phyloP scores from a whole-genome alignment of 1,284 basidiomycete species.

The Trichosporon asahii region DNA sequence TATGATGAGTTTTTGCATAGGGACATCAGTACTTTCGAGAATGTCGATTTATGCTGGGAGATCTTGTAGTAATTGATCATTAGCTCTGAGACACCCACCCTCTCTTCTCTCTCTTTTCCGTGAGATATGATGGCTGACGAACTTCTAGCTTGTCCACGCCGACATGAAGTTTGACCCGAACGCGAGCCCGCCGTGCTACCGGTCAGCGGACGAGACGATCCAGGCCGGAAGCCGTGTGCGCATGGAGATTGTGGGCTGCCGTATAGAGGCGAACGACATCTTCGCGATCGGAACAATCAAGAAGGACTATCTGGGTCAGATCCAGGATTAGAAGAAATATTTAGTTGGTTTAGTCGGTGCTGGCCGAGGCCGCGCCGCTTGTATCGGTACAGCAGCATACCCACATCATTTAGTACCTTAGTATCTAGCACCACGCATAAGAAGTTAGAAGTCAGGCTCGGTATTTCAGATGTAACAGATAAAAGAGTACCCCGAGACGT shows the following conservation, averaged over 20 bases:
- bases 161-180: slow-evolving; percentile 91
- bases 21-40: slow-evolving; percentile 36
- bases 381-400: slow-evolving; percentile 12
- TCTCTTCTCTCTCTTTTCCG: slow-evolving; percentile 6
- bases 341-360: neutral
- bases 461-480: slow-evolving; percentile 4
- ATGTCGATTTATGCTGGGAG: slow-evolving; percentile 52
- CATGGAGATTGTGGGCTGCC: slow-evolving; percentile 92
- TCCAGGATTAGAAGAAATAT: slow-evolving; percentile 48
- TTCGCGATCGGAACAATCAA: slow-evolving; percentile 93
- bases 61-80: slow-evolving; percentile 54
- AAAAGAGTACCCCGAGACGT: neutral
- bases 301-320: slow-evolving; percentile 87
- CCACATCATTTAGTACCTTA: slow-evolving; percentile 18
- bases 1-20: slow-evolving; percentile 44
- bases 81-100: slow-evolving; percentile 34
- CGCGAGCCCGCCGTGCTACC: slow-evolving; percentile 85
- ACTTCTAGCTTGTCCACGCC: slow-evolving; percentile 75
- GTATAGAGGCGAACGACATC: slow-evolving; percentile 96
- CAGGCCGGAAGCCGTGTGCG: slow-evolving; percentile 89
- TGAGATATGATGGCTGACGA: slow-evolving; percentile 18
- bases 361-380: neutral
- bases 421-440: slow-evolving; percentile 4
- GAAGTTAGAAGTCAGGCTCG: neutral
- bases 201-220: slow-evolving; percentile 86